Base-by-base conservation (phyloP, 176 grass and related monocot species). In the Thalia dealbata region DNA sequence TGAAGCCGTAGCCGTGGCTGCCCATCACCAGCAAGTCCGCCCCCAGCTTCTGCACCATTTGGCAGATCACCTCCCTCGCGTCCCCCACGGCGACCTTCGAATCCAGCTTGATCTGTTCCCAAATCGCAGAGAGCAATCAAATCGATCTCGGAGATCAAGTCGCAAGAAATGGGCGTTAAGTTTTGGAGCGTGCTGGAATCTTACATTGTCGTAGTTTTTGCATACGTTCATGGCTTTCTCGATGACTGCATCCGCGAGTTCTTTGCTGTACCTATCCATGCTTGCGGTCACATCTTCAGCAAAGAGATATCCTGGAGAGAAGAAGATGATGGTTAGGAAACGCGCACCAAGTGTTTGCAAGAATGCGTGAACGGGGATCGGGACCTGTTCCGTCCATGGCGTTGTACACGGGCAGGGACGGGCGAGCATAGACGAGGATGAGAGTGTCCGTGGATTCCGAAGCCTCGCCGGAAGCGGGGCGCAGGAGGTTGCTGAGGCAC, bases 241-340 rank as follows among this genome's bases (percentile, higher is more conserved):
- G 46, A 88, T 81, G 58, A 91, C 88, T 14, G 83, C 77, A 69
- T 88, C 88, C 19, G 91, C 88, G 21, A 88, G 80, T 38, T 88
- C 88, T 73, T 32, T 73, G 88, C 88, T 88, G 80, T 91, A 88
- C 3, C 80, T 77, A 41, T 96, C 82, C 24, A 96, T 78, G 25
- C 78, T 78, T 18, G 85, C 64, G 14, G 88, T 86, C 63, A 88
- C 81, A 67, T 91, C 88, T 14, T 82, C 78, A 52, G 88, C 50
- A 2, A 96, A 91, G 71, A 86, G 2, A 29, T 88, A 86, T 76
- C 91, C 91, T 86, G 71, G 15, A 71, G 52, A 32, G 52, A 9
- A 9, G 1, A 10, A 35, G 29, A 7, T 13, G 64, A 68, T 21
- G 14, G 1, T 44, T 0, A 46, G 45, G 22, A 41, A 28, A 74